Conservation (phyloP, 2,329 filamentous ascomycete genomes). For the Davidsoniella neocaledoniae region DNA sequence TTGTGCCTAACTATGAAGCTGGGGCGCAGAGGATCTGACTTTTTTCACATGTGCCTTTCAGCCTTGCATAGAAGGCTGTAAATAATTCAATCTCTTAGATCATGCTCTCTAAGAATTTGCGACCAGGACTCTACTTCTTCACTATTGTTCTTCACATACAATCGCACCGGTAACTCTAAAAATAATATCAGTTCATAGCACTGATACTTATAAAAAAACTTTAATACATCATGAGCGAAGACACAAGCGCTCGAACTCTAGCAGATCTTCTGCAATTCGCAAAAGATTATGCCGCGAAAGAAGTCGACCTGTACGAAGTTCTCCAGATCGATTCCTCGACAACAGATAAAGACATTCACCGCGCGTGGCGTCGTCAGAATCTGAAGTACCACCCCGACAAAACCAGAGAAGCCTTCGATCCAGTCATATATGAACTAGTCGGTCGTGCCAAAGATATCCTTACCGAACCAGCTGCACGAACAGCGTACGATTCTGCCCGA, state of each 20-base stretch:
- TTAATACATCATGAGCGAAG: slow-evolving; percentile 4
- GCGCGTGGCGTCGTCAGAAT: slow-evolving; percentile 69
- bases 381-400: slow-evolving; percentile 94
- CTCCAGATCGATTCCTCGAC: slow-evolving; percentile 41
- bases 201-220: too few relatives aligned
- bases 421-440: slow-evolving; percentile 69
- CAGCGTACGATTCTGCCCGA: slow-evolving; percentile 62
- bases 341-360: slow-evolving; percentile 55
- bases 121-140: too few relatives aligned
- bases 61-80: too few relatives aligned
- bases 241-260: slow-evolving; percentile 14
- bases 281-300: slow-evolving; percentile 41
- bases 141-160: too few relatives aligned
- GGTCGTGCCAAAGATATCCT: slow-evolving; percentile 79
- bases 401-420: slow-evolving; percentile 55
- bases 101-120: too few relatives aligned
- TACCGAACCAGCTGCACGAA: slow-evolving; percentile 49
- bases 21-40: too few relatives aligned
- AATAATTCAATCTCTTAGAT: too few relatives aligned
- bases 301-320: slow-evolving; percentile 62
- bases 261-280: slow-evolving; percentile 36
- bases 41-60: too few relatives aligned
- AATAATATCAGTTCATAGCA: too few relatives aligned
- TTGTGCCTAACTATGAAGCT: too few relatives aligned
- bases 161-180: too few relatives aligned